Conservation (phyloP, 2,329 filamentous ascomycete genomes). For the Lachnellula willkommii region DNA sequence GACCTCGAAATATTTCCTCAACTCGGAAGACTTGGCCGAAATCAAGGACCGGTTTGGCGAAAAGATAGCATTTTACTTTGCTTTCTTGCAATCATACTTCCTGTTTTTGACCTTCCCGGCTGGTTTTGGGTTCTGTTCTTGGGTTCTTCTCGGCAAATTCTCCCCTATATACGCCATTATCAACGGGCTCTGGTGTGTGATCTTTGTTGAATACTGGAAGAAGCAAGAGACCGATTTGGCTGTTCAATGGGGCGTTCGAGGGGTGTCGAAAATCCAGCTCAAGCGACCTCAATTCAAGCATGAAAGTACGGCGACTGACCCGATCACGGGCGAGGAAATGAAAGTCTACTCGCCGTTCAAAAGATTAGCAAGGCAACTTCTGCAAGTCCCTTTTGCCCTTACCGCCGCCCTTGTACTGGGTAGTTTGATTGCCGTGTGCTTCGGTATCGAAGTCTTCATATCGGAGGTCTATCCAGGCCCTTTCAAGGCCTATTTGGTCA, state of each 20-base stretch:
- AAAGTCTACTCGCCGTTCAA: slow-evolving; percentile 57
- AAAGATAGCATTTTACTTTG: slow-evolving; percentile 90
- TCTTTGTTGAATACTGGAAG: slow-evolving; percentile 96
- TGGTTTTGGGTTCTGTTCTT: slow-evolving; percentile 68
- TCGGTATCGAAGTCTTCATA: slow-evolving; percentile 92
- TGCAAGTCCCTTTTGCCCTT: slow-evolving; percentile 71
- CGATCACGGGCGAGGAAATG: slow-evolving; percentile 62
- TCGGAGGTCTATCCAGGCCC: slow-evolving; percentile 89
- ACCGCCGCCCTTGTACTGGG: slow-evolving; percentile 68
- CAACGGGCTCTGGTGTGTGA: slow-evolving; percentile 78
- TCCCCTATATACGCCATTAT: slow-evolving; percentile 74
- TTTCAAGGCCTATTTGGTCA: slow-evolving; percentile 75
- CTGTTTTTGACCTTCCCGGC: slow-evolving; percentile 79
- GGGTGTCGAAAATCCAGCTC: slow-evolving; percentile 74
- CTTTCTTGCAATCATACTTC: slow-evolving; percentile 89
- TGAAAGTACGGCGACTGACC: slow-evolving; percentile 71
- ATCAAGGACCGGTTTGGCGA: slow-evolving; percentile 76
- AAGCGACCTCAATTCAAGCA: slow-evolving; percentile 73
- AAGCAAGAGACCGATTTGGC: slow-evolving; percentile 83
- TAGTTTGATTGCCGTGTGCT: slow-evolving; percentile 76
- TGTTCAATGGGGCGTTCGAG: slow-evolving; percentile 82
- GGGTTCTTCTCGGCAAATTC: slow-evolving; percentile 79
- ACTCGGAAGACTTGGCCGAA: slow-evolving; percentile 60
- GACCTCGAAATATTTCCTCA: slow-evolving; percentile 65
- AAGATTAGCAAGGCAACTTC: slow-evolving; percentile 56